Evolutionary conservation across 768 basidiomycete species (phyloP).

Genomic region (Boletus vermiculosoides): DNA sequence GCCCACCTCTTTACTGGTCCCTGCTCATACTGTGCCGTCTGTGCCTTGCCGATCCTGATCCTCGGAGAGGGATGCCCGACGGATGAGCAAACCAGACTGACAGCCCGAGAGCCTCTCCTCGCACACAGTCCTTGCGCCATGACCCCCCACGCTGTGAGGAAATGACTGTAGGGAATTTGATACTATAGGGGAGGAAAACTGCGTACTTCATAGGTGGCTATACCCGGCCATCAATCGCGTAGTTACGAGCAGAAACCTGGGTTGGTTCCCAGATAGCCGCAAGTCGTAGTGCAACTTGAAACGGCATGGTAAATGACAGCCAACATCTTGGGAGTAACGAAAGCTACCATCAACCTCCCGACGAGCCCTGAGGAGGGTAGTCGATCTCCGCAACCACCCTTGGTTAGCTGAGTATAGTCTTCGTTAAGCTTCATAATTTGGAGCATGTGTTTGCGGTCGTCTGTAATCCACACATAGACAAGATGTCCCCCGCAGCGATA

Average conservation of each 20-base stretch:
- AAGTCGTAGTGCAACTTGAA: slow-evolving; percentile 30
- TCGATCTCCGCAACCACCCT: slow-evolving; percentile 27
- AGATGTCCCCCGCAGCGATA: slow-evolving; percentile 24
- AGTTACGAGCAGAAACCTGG: slow-evolving; percentile 24
- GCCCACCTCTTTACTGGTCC: too few species aligned
- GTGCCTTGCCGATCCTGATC: too few species aligned
- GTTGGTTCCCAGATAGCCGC: slow-evolving; percentile 26
- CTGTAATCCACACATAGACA: slow-evolving; percentile 31
- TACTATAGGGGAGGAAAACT: slow-evolving; percentile 24
- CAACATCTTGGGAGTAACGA: neutral
- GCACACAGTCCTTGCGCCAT: too few species aligned
- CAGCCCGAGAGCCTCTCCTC: too few species aligned
- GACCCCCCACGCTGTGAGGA: too few species aligned
- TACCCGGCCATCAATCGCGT: slow-evolving; percentile 32
- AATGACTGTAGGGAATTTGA: slow-evolving; percentile 22
- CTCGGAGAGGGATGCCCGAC: too few species aligned
- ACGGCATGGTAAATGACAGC: neutral
- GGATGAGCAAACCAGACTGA: too few species aligned
- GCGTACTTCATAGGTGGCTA: slow-evolving; percentile 23
- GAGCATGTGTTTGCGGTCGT: slow-evolving; percentile 28
- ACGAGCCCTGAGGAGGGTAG: slow-evolving; percentile 24
- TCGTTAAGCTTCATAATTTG: slow-evolving; percentile 31
- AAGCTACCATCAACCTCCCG: slow-evolving; percentile 27
- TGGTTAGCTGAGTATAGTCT: slow-evolving; percentile 22
- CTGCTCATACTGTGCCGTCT: too few species aligned